A percentile compares a stretch with the other conserved stretches of the same genome.
Conservation (phyloP, 202 grass and related monocot species). For the Digitaria exilis region DNA sequence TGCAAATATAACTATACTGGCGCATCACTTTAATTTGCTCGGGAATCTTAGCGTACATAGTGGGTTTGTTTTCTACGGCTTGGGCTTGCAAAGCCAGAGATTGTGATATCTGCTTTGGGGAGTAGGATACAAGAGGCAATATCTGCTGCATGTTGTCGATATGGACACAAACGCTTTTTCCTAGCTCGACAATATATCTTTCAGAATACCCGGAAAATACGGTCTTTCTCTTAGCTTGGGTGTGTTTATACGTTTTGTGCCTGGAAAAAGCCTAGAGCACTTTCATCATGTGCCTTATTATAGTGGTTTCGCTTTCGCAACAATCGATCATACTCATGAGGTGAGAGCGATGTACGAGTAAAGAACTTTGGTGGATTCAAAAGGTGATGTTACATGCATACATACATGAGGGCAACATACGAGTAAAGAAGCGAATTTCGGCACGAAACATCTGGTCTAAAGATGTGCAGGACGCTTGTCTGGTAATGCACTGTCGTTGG, state of each 20-base stretch:
- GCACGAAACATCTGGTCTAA: slow-evolving; percentile 6
- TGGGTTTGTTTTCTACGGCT: slow-evolving; percentile 28
- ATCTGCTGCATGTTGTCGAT: not conserved
- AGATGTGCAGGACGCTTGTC: not conserved
- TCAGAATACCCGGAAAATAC: slow-evolving; percentile 27
- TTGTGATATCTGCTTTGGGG: slow-evolving; percentile 20
- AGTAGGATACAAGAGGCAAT: not conserved
- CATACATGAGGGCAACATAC: slow-evolving; percentile 1
- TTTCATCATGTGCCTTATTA: slow-evolving; percentile 22
- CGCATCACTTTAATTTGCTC: slow-evolving; percentile 1
- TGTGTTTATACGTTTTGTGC: slow-evolving; percentile 27
- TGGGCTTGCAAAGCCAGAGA: slow-evolving; percentile 28
- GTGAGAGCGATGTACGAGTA: not conserved
- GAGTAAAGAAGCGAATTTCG: not conserved
- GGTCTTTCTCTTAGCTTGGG: not conserved
- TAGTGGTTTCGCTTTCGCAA: slow-evolving; percentile 46
- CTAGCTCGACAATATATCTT: not conserved
- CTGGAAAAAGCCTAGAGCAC: slow-evolving; percentile 3
- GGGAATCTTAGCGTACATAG: slow-evolving; percentile 20
- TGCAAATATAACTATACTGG: not conserved
- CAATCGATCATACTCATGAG: slow-evolving; percentile 1
- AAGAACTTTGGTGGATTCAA: not conserved
- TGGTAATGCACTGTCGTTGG: not conserved
- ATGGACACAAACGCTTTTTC: slow-evolving; percentile 36
- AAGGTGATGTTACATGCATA: slow-evolving; percentile 14